Evolutionary conservation across 345 rosid genomes (phyloP).

Genomic region (Populus nigra): DNA sequence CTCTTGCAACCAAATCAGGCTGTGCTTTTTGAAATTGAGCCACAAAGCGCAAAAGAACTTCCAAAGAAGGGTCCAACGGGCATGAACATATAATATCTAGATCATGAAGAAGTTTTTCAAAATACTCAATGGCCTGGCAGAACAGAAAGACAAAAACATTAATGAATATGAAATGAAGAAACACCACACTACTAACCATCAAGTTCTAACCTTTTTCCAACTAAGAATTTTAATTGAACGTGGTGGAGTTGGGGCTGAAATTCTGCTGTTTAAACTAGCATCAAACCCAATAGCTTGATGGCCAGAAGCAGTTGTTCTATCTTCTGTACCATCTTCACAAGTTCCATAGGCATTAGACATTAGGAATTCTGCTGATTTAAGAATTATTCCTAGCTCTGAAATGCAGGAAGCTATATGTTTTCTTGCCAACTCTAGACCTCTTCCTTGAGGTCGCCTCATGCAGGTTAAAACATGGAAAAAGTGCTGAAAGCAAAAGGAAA

Average conservation of each 20-base stretch:
- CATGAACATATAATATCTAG: conserved; percentile 74
- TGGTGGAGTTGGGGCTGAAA: conserved; percentile 93
- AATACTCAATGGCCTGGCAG: conserved; percentile 80
- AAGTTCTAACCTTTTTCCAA: conserved; percentile 67
- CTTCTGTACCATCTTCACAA: conserved; percentile 44
- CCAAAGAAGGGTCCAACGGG: conserved; percentile 64
- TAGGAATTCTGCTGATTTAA: conserved; percentile 51
- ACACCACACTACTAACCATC: conserved; percentile 6
- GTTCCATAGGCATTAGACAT: conserved; percentile 32
- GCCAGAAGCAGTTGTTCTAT: conserved; percentile 87
- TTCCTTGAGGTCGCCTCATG: conserved; percentile 94
- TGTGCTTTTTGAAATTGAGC: conserved; percentile 81
- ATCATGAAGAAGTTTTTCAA: conserved; percentile 85
- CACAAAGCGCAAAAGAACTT: conserved; percentile 66
- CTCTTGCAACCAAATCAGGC: conserved; percentile 91
- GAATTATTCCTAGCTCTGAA: conserved; percentile 69
- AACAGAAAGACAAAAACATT: conserved; percentile 25
- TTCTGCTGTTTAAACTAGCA: conserved; percentile 73
- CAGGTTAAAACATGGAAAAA: conserved; percentile 76
- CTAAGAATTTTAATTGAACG: conserved; percentile 85
- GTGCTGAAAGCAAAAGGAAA: conserved; percentile 58
- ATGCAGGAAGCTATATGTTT: conserved; percentile 80
- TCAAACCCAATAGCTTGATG: conserved; percentile 82
- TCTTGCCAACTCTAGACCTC: conserved; percentile 87
- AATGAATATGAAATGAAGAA: conserved; percentile 5